A percentile compares a stretch with the other conserved stretches of the same genome.
Evolutionary conservation across 805 yeast genomes (phyloP).

Genomic region (Starmerella sp.): DNA sequence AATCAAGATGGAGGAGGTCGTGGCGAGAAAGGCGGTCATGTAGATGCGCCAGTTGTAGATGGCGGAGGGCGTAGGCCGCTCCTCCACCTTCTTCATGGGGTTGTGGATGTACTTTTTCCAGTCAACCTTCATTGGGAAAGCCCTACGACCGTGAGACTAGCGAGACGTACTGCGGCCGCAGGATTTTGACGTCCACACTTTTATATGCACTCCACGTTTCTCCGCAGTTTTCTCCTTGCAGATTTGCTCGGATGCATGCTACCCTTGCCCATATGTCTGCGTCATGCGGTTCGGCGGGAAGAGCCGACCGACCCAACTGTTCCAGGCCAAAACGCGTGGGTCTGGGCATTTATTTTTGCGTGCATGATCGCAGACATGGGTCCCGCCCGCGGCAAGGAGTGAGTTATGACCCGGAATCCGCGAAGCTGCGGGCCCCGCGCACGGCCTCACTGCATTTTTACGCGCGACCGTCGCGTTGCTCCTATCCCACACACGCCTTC

Average conservation of each 20-base stretch:
- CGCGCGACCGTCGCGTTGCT: too few species aligned
- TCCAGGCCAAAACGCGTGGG: neutral
- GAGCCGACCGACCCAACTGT: neutral
- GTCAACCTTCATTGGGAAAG: neutral
- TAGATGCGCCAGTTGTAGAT: constrained; percentile 14
- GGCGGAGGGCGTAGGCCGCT: constrained; percentile 10
- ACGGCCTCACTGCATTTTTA: too few species aligned
- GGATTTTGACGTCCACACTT: neutral
- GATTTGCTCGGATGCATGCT: neutral
- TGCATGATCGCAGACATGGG: too few species aligned
- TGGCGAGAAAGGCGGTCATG: constrained; percentile 7
- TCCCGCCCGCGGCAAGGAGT: too few species aligned
- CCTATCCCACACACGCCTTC: too few species aligned
- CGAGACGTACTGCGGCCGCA: neutral
- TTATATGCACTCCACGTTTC: constrained; percentile 1
- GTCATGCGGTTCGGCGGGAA: neutral
- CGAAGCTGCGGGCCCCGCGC: too few species aligned
- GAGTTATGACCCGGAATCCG: too few species aligned
- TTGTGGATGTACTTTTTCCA: constrained; percentile 1
- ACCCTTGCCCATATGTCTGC: neutral
- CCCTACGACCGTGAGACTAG: neutral
- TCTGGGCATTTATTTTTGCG: neutral
- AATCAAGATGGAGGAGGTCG: constrained; percentile 10
- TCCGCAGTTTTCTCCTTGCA: neutral
- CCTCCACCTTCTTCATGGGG: constrained; percentile 9